These are phyloP conservation scores for Calonectria leucothoes DNA, from an alignment of 2,329 filamentous ascomycete genomes.

Conservation along the genomic window DNA sequence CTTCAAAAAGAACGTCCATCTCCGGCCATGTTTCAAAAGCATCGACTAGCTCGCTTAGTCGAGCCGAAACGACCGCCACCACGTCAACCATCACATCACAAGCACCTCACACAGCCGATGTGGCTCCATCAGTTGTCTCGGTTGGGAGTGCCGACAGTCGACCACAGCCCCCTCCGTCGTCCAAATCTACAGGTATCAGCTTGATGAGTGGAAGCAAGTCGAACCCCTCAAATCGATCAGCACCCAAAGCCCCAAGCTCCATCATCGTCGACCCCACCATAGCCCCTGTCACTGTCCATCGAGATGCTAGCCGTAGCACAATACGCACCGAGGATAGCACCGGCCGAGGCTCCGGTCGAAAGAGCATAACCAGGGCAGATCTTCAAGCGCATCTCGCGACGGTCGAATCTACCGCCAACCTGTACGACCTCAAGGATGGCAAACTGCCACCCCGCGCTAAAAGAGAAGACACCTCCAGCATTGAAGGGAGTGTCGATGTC, in stretches of 20 bases:
- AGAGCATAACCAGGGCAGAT: slow-evolving; percentile 58
- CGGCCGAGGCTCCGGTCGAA: slow-evolving; percentile 50
- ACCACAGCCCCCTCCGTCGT: slow-evolving; percentile 54
- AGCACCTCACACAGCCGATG: slow-evolving; percentile 46
- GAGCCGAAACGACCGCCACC: slow-evolving; percentile 52
- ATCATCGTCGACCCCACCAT: slow-evolving; percentile 57
- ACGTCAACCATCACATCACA: slow-evolving; percentile 46
- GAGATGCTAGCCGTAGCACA: slow-evolving; percentile 57
- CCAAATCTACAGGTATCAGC: slow-evolving; percentile 62
- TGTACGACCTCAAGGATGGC: slow-evolving; percentile 54
- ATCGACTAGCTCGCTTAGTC: slow-evolving; percentile 54
- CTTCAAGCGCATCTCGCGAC: slow-evolving; percentile 49
- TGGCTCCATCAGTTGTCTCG: slow-evolving; percentile 50
- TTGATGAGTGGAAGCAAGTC: slow-evolving; percentile 59
- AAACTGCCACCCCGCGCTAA: slow-evolving; percentile 48
- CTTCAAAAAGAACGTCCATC: slow-evolving; percentile 56
- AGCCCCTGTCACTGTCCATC: slow-evolving; percentile 62
- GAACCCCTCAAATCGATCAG: slow-evolving; percentile 50
- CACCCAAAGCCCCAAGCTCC: slow-evolving; percentile 57
- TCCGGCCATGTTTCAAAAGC: slow-evolving; percentile 55
- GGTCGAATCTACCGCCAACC: slow-evolving; percentile 48
- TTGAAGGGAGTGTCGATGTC: slow-evolving; percentile 61
- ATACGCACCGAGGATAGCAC: slow-evolving; percentile 57
- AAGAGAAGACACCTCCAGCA: slow-evolving; percentile 57
- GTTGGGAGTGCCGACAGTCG: slow-evolving; percentile 53